Conservation (phyloP, 2,329 filamentous ascomycete species). For the Fusarium floridanum region DNA sequence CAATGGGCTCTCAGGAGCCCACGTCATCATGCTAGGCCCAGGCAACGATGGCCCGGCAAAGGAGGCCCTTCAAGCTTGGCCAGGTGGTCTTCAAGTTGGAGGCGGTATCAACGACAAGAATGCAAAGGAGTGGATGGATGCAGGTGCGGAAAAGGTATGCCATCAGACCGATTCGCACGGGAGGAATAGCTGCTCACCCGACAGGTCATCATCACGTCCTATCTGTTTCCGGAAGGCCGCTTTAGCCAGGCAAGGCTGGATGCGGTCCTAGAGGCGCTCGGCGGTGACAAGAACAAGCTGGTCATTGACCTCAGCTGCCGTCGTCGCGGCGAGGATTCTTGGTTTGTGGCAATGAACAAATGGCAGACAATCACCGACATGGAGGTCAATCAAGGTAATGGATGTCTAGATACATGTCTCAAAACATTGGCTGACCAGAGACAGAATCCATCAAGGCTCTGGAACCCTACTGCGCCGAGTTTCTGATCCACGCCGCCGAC, state of each 20-base stretch:
- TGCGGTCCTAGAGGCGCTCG: conserved; percentile 78
- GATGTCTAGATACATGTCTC: conserved; percentile 6
- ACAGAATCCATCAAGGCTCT: conserved; percentile 83
- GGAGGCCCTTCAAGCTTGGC: conserved; percentile 84
- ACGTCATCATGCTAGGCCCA: conserved; percentile 96
- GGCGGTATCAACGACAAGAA: conserved; percentile 93
- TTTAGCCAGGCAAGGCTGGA: conserved; percentile 85
- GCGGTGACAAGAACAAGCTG: conserved; percentile 80
- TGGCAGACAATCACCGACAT: conserved; percentile 99
- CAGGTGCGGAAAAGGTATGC: conserved; percentile 87
- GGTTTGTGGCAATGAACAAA: conserved; percentile 99
- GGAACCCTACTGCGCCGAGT: conserved; percentile 95
- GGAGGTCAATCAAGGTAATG: conserved; percentile 85
- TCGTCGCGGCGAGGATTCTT: conserved; percentile 75
- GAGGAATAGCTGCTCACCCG: conserved; percentile 9
- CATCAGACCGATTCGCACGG: not conserved
- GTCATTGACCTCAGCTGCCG: conserved; percentile 97
- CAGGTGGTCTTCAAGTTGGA: conserved; percentile 84
- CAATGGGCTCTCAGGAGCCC: conserved; percentile 79
- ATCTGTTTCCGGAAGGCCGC: conserved; percentile 85
- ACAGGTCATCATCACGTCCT: conserved; percentile 97
- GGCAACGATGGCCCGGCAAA: conserved; percentile 85
- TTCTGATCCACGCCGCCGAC: conserved; percentile 96
- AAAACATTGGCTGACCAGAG: conserved; percentile 23
- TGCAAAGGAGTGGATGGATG: conserved; percentile 86